These are phyloP conservation scores for Talaromyces wortmannii DNA, from an alignment of 495 filamentous ascomycete species.

Conservation along the genomic window DNA sequence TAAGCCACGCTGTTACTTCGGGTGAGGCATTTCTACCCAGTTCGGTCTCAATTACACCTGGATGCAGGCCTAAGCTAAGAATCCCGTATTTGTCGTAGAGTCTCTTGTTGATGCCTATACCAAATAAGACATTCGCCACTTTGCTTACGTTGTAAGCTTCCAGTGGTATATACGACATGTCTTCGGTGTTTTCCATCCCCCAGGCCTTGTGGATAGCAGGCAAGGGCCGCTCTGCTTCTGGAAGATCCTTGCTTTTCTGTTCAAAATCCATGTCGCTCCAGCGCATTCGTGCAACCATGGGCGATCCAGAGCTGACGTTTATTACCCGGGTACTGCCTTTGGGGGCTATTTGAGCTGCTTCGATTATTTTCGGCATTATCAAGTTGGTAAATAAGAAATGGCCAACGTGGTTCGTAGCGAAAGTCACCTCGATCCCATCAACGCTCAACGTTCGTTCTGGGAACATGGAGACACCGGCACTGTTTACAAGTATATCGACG, in stretches of 20 bases:
- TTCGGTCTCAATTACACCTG: slow-evolving; percentile 30
- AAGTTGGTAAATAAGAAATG: slow-evolving; percentile 22
- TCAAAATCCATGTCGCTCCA: slow-evolving; percentile 38
- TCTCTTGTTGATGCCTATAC: slow-evolving; percentile 12
- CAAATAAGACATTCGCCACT: slow-evolving; percentile 22
- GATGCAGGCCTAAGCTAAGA: slow-evolving; percentile 24
- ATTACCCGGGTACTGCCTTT: slow-evolving; percentile 32
- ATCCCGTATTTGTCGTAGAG: slow-evolving; percentile 20
- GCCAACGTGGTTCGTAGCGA: slow-evolving; percentile 21
- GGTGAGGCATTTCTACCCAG: slow-evolving; percentile 12
- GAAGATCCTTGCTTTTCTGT: slow-evolving; percentile 29
- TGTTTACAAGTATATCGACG: slow-evolving; percentile 34
- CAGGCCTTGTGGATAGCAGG: slow-evolving; percentile 18
- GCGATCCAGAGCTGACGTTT: slow-evolving; percentile 32
- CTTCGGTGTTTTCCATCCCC: slow-evolving; percentile 16
- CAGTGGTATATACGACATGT: slow-evolving; percentile 12
- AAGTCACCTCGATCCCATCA: slow-evolving; percentile 16
- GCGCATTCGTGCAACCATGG: slow-evolving; percentile 17
- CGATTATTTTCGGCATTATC: slow-evolving; percentile 35
- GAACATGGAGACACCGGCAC: slow-evolving; percentile 26
- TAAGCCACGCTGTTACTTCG: slow-evolving; percentile 8
- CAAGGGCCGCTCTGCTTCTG: slow-evolving; percentile 24
- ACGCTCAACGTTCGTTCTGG: slow-evolving; percentile 14
- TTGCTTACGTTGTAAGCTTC: slow-evolving; percentile 24
- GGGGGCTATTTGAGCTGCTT: slow-evolving; percentile 21